These are phyloP conservation scores for Nicotiana rustica DNA, from an alignment of 305 asterid genomes.

Conservation along the genomic window DNA sequence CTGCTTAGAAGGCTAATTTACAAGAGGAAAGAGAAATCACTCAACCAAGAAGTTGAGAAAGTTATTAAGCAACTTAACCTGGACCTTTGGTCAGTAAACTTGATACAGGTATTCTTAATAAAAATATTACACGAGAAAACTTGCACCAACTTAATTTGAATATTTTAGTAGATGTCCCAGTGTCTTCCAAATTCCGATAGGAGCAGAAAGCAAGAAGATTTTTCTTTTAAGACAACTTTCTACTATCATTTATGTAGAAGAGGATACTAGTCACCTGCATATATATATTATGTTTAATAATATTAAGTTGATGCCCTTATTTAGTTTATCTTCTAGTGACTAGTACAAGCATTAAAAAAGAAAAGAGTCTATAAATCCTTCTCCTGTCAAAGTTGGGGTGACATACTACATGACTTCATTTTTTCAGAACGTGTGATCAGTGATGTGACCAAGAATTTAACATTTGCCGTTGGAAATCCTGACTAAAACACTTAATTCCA, in stretches of 20 bases:
- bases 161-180: background rate
- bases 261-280: background rate
- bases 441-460: background rate
- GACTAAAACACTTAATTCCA: slow-evolving; percentile 26
- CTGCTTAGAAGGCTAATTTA: too few species aligned
- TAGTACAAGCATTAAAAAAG: background rate
- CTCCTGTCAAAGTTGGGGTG: background rate
- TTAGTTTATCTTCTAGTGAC: background rate
- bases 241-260: background rate
- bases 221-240: background rate
- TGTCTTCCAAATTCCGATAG: too few species aligned
- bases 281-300: background rate
- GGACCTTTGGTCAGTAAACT: background rate
- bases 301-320: background rate
- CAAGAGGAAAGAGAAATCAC: background rate
- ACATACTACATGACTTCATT: slow-evolving; percentile 9
- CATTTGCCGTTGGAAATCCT: background rate
- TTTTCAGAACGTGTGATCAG: background rate
- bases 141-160: background rate
- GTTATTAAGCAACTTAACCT: too few species aligned
- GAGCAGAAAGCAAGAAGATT: too few species aligned
- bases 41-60: background rate
- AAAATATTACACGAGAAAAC: background rate
- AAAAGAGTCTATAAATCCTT: slow-evolving; percentile 3
- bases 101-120: background rate